Evolutionary conservation across 257 asterid genomes (phyloP), one percentile per base, ranked within the genome.

Genomic region (Thymus quinquecostatus): DNA sequence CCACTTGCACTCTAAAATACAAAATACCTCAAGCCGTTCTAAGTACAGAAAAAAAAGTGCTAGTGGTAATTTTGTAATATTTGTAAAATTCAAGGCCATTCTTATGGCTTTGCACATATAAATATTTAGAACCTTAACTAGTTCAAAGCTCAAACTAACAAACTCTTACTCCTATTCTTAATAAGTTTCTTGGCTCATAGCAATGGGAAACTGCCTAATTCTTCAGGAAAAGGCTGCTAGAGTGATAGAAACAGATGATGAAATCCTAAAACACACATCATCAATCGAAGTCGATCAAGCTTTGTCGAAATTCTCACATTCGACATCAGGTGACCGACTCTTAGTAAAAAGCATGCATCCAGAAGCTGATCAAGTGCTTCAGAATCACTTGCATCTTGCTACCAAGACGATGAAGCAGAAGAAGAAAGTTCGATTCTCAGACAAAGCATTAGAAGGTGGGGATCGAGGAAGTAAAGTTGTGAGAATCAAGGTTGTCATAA

Each of bases 191-290:
- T 44, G 6, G 13, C 11, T 44, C 1, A 38, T 12, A 83, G 69
- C 54, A 4, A 90, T 90, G 97, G 93, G 96, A 10, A 90, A 90
- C 75, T 88, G 91, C 80, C 48, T 90, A 63, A 84, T 78, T 78
- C 72, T 66, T 80, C 79, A 86, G 73, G 83, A 71, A 70, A 81
- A 80, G 44, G 55, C 72, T 28, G 78, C 79, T 38, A 82, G 67
- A 38, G 77, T 85, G 30, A 81, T 86, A 69, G 83, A 85, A 82
- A 58, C 79, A 62, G 86, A 85, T 66, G 85, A 87, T 14, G 81
- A 83, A 71, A 78, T 77, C 69, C 79, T 86, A 13, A 86, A 88
- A 75, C 81, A 83, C 82, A 83, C 76, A 72, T 57, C 82, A 62
- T 87, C 89, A 1, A 77, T 78, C 60, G 77, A 81, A 78, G 91